Conservation (phyloP, 2,329 filamentous ascomycete species). For the Pseudogymnoascus sp. region DNA sequence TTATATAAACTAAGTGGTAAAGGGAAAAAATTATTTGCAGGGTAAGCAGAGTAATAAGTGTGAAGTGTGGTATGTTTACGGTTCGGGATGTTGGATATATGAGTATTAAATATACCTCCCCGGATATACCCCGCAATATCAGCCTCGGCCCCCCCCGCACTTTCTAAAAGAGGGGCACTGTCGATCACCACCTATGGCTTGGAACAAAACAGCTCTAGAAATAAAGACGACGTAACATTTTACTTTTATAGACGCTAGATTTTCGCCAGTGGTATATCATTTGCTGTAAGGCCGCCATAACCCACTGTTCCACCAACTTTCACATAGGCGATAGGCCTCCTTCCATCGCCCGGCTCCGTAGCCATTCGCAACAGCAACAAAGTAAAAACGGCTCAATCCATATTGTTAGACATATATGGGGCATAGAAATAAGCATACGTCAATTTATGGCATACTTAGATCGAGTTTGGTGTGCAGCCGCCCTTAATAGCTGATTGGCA, state of each 20-base stretch:
- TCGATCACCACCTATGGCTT: not conserved
- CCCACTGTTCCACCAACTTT: not conserved
- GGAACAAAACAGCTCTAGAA: not conserved
- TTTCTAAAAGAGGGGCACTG: not conserved
- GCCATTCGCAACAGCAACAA: not conserved
- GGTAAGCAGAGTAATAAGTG: not conserved
- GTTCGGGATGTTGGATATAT: not conserved
- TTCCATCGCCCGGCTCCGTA: not conserved
- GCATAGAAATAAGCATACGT: not conserved
- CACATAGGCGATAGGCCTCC: not conserved
- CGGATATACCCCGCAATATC: not conserved
- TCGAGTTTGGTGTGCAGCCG: not conserved
- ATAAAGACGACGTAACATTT: not conserved
- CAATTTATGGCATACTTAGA: not conserved
- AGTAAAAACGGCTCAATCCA: not conserved
- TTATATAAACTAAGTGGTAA: not conserved
- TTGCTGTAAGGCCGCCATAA: not conserved
- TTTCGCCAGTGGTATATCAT: not conserved
- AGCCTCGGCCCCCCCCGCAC: not conserved
- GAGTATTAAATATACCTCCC: not conserved
- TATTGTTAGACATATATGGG: not conserved
- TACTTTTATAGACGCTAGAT: not conserved
- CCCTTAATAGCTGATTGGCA: not conserved
- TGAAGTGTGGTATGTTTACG: not conserved
- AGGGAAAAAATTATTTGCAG: not conserved